A percentile compares a stretch with the other conserved stretches of the same genome.
These are phyloP conservation scores for Stagonosporopsis cucurbitacearum DNA, from an alignment of 2,329 filamentous ascomycete species.

Conservation along the genomic window DNA sequence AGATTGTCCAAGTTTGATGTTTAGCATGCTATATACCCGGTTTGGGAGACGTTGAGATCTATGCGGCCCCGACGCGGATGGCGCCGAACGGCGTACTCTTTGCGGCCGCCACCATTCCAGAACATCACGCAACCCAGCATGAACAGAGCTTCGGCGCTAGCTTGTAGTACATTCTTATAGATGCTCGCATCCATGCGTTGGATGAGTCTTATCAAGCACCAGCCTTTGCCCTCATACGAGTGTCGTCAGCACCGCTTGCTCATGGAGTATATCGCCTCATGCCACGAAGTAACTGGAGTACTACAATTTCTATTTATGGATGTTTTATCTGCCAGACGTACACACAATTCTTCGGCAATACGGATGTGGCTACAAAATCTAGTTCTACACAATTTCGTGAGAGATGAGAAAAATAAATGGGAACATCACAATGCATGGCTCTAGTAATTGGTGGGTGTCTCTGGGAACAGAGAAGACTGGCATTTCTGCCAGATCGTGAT, in stretches of 20 bases:
- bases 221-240: slow-evolving; percentile 1
- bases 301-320: neutral
- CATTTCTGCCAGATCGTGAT: slow-evolving; percentile 34
- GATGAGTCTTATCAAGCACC: neutral
- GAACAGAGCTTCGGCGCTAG: neutral
- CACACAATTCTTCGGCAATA: neutral
- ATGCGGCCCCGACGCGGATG: neutral
- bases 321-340: neutral
- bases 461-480: slow-evolving; percentile 27
- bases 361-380: no score
- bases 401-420: no score
- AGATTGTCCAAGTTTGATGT: neutral
- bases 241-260: neutral
- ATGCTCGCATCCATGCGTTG: neutral
- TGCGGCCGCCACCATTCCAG: neutral
- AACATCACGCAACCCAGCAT: neutral
- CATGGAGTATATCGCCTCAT: no score
- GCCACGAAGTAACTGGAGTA: neutral
- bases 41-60: neutral
- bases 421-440: neutral
- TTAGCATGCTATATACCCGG: neutral
- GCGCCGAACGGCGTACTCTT: slow-evolving; percentile 4
- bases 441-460: slow-evolving; percentile 9
- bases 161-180: neutral
- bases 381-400: no score